Base-by-base conservation (phyloP, 2,329 filamentous ascomycete genomes). In the Exophiala spinifera region DNA sequence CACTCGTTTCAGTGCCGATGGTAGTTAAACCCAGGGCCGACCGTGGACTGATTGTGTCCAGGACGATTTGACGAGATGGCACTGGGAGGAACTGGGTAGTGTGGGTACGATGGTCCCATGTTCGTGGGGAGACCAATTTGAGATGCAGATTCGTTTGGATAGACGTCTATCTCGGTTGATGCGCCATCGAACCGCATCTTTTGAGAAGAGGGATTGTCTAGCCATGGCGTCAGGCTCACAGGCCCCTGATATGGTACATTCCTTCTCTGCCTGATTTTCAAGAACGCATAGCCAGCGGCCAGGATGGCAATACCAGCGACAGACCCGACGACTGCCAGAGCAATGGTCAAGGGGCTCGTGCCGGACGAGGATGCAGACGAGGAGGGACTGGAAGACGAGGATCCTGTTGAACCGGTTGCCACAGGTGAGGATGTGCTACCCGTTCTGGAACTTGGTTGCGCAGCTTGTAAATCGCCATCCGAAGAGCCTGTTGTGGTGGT, bases 191-290 rank as follows among this genome's bases (percentile, higher is more conserved):
- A 31, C 7, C 28, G 28, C 28, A 31, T 31, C 28, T 31, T 31
- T 31, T 31, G 28, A 31, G 28, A 31, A 31, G 28, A 31, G 25
- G 15, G 23, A 34, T 47, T 28, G 21, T 33, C n/a, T 15, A 25
- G 21, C 15, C 34, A 31, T 11, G 21, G 15, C 10, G 21, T 14
- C 11, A 34, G 17, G 25, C 23, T 17, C 10, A 31, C 45, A 10
- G 21, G 21, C 19, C 34, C 34, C 45, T 31, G 45, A 10, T 47
- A 25, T 31, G 28, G 28, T 31, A 6, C 23, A 25, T 33, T 34
- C 15, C 45, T 47, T 47, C 21, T 33, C 28, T 31, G 21, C 25
- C 45, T 47, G 20, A 47, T 31, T 34, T 47, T 47, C 17, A 8
- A 15, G 20, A 47, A 47, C 23, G 17, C 28, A 25, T 34, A 6